Conservation (phyloP, 495 filamentous ascomycete genomes). For the Eremomyces bilateralis region DNA sequence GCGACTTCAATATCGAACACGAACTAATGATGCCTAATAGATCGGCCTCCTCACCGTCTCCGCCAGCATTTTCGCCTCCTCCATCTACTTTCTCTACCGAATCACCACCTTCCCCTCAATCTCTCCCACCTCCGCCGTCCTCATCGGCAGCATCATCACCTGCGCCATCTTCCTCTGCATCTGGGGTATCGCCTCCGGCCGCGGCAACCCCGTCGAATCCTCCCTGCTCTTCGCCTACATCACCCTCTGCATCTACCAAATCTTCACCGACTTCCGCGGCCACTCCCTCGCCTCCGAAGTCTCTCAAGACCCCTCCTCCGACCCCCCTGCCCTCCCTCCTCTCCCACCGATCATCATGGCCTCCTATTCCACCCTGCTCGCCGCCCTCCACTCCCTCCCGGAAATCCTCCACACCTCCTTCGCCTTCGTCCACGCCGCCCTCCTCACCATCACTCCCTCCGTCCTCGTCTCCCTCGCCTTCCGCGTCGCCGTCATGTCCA, state of each 20-base stretch:
- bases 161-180: slow-evolving; percentile 79
- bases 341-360: slow-evolving; percentile 95
- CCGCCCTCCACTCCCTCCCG: slow-evolving; percentile 64
- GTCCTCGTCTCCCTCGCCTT: slow-evolving; percentile 88
- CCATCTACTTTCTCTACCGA: slow-evolving; percentile 90
- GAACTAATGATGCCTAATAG: slow-evolving; percentile 26
- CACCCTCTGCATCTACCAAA: slow-evolving; percentile 93
- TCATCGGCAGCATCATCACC: slow-evolving; percentile 81
- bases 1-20: neutral
- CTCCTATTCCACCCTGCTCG: slow-evolving; percentile 79
- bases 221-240: slow-evolving; percentile 92
- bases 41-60: slow-evolving; percentile 75
- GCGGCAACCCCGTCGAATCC: slow-evolving; percentile 89
- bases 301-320: slow-evolving; percentile 25
- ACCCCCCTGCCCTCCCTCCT: slow-evolving; percentile 74
- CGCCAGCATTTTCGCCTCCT: slow-evolving; percentile 74
- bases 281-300: slow-evolving; percentile 32
- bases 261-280: slow-evolving; percentile 93
- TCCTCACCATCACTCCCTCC: slow-evolving; percentile 82
- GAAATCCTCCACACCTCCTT: slow-evolving; percentile 65
- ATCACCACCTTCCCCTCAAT: slow-evolving; percentile 86
- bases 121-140: slow-evolving; percentile 74
- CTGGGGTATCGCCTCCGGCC: slow-evolving; percentile 84
- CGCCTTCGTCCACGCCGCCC: slow-evolving; percentile 69
- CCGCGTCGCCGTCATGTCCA: slow-evolving; percentile 82